Base-by-base conservation (phyloP, 1,284 basidiomycete species). In the Fomitiporia mediterranea region DNA sequence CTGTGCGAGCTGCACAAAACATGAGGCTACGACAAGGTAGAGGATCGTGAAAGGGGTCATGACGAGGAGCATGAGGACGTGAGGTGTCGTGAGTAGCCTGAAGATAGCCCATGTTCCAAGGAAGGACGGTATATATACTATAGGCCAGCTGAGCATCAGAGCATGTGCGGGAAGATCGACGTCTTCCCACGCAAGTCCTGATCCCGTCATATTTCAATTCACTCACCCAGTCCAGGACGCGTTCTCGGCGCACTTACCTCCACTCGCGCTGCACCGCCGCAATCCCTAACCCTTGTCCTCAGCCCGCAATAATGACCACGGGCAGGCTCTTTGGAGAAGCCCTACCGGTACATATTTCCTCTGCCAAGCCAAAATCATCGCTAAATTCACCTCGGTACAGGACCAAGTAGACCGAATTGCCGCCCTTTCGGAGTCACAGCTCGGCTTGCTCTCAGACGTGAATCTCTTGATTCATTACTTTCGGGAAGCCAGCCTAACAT, bases 361-460 rank as follows among this genome's bases (percentile, higher is more conserved):
- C 30, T 23, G n/a, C 13, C 21, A 34, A 15, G 35, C 17, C n/a
- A 17, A 13, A 23, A 11, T 3, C 19, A 3, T 28, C 13, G n/a
- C 13, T 25, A 37, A 42, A n/a, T 40, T 23, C 37, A 51, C 46
- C 17, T 42, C 25, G 25, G 5, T 30, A 25, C 61, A 74, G 73
- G 72, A 74, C 62, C 72, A 73, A 63, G 71, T 73, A 4, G 73
- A 74, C 53, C 62, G 65, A 37, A 67, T 74, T 46, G 63, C 69
- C 9, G 60, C 56, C 30, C 66, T 81, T 21, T 80, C 83, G 58
- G 81, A 85, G 61, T 73, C 77, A n/a, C 84, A 88, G 65, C 71
- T 88, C 23, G 81, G 80, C 60, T 66, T 86, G 21, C 69, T 88
- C 54, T 67, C 68, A 57, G 86, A 89, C 73, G 86, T 87, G 23